Evolutionary conservation across 2,329 filamentous ascomycete species (phyloP), one percentile per base, ranked within the genome.

Genomic region (Trichoderma polysporum): DNA sequence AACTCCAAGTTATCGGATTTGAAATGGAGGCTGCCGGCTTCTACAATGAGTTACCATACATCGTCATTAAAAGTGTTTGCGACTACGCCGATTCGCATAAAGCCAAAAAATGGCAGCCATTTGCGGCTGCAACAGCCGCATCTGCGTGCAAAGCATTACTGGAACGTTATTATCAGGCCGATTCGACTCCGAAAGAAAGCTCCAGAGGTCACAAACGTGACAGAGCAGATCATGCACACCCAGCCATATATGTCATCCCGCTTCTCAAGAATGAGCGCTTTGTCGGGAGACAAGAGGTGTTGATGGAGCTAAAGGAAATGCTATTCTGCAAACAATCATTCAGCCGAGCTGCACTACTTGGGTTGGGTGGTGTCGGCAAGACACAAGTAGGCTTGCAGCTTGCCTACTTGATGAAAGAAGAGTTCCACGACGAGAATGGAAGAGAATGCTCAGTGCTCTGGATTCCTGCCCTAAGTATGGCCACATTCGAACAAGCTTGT

Each of bases 41-140:
- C 0, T 76, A 72, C 71, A 73, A 75, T 1, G 67, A 68, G 0
- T 68, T 79, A 1, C 77, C 77, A 0, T 77, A 76, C 37, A 45
- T 80, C 0, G 72, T 78, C 1, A 75, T 81, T 53, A 77, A 78
- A 35, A 77, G 78, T 7, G 76, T 78, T 2, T 78, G 75, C 60
- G 76, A 80, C 70, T 81, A 81, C 67, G 76, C 77, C 0, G 79
- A 81, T 66, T 74, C 76, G 25, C 79, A 80, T 69, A 79, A 80
- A 69, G 74, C 72, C 53, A 76, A 78, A 41, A 67, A 45, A 5
- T 81, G 76, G 77, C 77, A 79, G 57, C 41, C 66, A 4, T 80
- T 77, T 71, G 78, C 78, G 2, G 76, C 79, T 1, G 74, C 74
- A 0, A 75, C 73, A 1, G 78, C 78, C 6, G 78, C 78, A 31